phyloP scores from a whole-genome alignment of 2,329 filamentous ascomycete species.

The Penicillium fuscoglaucum region DNA sequence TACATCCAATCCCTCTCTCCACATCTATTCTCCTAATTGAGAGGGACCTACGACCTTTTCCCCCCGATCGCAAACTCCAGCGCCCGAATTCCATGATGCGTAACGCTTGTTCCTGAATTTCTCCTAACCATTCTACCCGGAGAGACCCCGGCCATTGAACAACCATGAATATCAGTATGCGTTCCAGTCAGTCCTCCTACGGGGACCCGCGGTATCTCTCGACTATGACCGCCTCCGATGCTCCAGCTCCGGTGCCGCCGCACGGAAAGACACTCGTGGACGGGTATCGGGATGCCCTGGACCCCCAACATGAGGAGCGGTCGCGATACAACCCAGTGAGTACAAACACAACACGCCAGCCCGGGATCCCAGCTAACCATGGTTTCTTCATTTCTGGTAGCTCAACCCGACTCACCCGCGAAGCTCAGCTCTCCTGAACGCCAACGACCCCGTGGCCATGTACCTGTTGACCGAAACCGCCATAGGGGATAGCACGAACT shows the following conservation, averaged over 20 bases:
- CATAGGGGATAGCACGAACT: slow-evolving; percentile 81
- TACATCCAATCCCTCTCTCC: neutral
- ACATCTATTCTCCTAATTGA: neutral
- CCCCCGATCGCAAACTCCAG: slow-evolving; percentile 1
- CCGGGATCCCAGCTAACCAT: slow-evolving; percentile 13
- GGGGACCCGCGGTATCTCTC: slow-evolving; percentile 43
- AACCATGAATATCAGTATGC: slow-evolving; percentile 40
- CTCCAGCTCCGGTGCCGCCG: slow-evolving; percentile 29
- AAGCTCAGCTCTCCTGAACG: slow-evolving; percentile 43
- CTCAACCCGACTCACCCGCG: slow-evolving; percentile 47
- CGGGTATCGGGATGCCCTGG: slow-evolving; percentile 60
- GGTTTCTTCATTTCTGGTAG: slow-evolving; percentile 52
- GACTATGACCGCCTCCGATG: slow-evolving; percentile 34
- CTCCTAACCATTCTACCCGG: slow-evolving; percentile 9
- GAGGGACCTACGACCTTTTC: neutral
- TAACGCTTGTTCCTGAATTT: slow-evolving; percentile 20
- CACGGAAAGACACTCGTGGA: slow-evolving; percentile 55
- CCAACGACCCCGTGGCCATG: slow-evolving; percentile 68
- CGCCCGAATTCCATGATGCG: slow-evolving; percentile 15
- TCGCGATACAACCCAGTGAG: slow-evolving; percentile 61
- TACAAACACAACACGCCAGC: neutral
- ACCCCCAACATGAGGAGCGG: slow-evolving; percentile 56
- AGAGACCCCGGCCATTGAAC: slow-evolving; percentile 6
- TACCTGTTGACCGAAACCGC: slow-evolving; percentile 94
- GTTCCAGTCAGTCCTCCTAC: slow-evolving; percentile 45